Evolutionary conservation across 2,329 filamentous ascomycete species (phyloP).

Genomic region (Cercospora nicotianae): DNA sequence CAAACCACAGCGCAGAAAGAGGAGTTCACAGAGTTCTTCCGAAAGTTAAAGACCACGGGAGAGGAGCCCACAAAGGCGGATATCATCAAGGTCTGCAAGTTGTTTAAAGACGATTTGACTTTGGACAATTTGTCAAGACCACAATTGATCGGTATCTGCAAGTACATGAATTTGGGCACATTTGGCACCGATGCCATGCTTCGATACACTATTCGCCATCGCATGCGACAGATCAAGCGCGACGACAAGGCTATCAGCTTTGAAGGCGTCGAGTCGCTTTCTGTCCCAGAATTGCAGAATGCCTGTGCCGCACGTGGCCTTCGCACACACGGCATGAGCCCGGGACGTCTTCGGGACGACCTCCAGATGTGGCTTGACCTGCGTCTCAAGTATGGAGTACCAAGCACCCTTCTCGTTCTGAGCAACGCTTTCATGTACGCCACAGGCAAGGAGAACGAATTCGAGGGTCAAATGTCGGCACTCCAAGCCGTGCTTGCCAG

Average conservation of each 20-base stretch:
- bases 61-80: conserved; percentile 85
- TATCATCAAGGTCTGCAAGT: conserved; percentile 98
- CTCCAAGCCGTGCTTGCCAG: conserved; percentile 88
- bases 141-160: conserved; percentile 95
- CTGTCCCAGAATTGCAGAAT: conserved; percentile 88
- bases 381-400: conserved; percentile 89
- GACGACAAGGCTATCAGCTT: conserved; percentile 93
- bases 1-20: conserved; percentile 82
- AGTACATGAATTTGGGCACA: conserved; percentile 96
- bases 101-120: conserved; percentile 96
- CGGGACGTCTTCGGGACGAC: conserved; percentile 82
- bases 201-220: conserved; percentile 92
- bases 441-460: conserved; percentile 78
- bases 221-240: conserved; percentile 98
- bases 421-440: conserved; percentile 98
- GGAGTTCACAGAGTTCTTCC: conserved; percentile 96
- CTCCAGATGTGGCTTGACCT: conserved; percentile 93
- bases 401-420: conserved; percentile 89
- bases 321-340: conserved; percentile 87
- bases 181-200: conserved; percentile 98
- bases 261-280: conserved; percentile 89
- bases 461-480: conserved; percentile 86
- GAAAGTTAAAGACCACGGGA: conserved; percentile 87
- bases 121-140: conserved; percentile 95
- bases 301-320: conserved; percentile 91